Percentiles rank a stretch among this genome's conserved stretches.
phyloP scores from a whole-genome alignment of 495 filamentous ascomycete genomes.

The Aspergillus sparsus region DNA sequence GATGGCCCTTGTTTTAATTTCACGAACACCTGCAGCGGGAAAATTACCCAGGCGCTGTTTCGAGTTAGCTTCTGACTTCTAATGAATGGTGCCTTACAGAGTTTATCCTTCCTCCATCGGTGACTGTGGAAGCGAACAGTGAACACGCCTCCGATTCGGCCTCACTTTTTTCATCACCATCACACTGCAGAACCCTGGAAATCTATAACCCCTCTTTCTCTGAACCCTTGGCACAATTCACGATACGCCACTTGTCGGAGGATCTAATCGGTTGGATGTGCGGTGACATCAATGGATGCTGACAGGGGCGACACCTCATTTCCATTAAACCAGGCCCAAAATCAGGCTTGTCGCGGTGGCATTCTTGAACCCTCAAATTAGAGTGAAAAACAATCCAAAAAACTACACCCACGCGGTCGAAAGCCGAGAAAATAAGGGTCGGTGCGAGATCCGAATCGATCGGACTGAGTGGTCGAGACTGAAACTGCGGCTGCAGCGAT shows the following conservation, averaged over 20 bases:
- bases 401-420: background rate
- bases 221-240: background rate
- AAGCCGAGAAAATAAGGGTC: background rate
- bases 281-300: background rate
- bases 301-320: slow-evolving; percentile 5
- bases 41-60: background rate
- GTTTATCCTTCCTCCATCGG: background rate
- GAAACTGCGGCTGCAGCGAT: slow-evolving; percentile 1
- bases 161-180: background rate
- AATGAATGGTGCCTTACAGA: too few relatives aligned
- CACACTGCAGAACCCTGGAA: too few relatives aligned
- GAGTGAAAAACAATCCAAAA: too few relatives aligned
- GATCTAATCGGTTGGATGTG: background rate
- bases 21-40: slow-evolving; percentile 2
- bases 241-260: background rate
- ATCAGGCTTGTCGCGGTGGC: too few relatives aligned
- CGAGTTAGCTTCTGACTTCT: too few relatives aligned
- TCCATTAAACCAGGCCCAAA: background rate
- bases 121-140: background rate
- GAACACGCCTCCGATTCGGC: background rate
- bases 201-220: too few relatives aligned
- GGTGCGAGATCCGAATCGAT: background rate
- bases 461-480: background rate
- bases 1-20: background rate
- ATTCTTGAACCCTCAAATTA: background rate